Conservation (phyloP, 306 rosid species). For the Rosa lucieae region DNA sequence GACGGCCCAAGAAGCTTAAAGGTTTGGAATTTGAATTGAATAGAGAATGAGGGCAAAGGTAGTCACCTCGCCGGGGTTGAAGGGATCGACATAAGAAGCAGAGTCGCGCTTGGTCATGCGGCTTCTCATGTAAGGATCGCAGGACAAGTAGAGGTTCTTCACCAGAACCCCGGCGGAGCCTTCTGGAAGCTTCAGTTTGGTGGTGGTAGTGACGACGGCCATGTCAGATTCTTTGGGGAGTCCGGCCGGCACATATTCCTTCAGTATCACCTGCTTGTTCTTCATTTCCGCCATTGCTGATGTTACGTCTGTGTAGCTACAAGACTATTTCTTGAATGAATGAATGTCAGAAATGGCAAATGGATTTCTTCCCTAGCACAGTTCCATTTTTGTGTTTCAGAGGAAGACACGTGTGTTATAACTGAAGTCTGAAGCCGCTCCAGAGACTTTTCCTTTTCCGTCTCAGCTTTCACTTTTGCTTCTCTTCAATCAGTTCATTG, state of each 20-base stretch:
- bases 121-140: constrained; percentile 49
- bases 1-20: neutral
- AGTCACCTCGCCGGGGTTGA: constrained; percentile 9
- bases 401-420: neutral
- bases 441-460: neutral
- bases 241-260: neutral
- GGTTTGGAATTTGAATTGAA: neutral
- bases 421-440: no score
- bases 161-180: constrained; percentile 36
- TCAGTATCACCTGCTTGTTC: constrained; percentile 9
- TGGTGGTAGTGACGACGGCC: neutral
- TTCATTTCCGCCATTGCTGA: neutral
- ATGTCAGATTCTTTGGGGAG: neutral
- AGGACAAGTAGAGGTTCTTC: constrained; percentile 45
- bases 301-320: neutral
- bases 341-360: neutral
- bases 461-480: neutral
- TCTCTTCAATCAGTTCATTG: neutral
- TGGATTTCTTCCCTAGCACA: no score
- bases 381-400: neutral
- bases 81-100: constrained; percentile 1
- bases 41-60: neutral
- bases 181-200: constrained; percentile 36
- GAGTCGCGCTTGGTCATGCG: constrained; percentile 25
- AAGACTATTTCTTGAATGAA: no score